Base-by-base conservation (phyloP, 345 rosid genomes). In the Brassica rapa region DNA sequence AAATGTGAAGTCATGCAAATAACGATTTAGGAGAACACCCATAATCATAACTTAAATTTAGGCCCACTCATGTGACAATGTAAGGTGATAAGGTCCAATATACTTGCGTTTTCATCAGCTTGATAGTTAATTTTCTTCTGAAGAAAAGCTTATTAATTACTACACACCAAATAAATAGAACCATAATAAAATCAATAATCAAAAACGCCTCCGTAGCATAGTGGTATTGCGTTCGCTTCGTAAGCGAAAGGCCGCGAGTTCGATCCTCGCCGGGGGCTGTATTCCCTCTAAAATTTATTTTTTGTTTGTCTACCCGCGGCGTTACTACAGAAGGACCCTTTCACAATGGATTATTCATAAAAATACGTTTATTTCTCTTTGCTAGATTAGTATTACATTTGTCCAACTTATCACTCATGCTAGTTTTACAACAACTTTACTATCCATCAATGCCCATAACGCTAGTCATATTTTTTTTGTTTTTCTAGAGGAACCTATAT, bases 191-290 rank as follows among this genome's bases (percentile, higher is more conserved):
- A 12, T 0, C 0, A 0, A 0, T 2, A 8, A 43, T 1, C 37
- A 67, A 68, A 67, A 46, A 57, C 0, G 55, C 89, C 88, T 90
- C 85, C 86, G 89, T 92, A 92, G 95, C 97, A 94, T 92, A 90
- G 97, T 94, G 97, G 95, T 86, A 90, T 91, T 92, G 98, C 93
- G 97, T 94, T 94, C 97, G 93, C 98, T 92, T 92, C 95, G 97
- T 94, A 94, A 94, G 97, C 93, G 97, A 94, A 91, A 90, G 98
- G 95, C 83, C 98, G 93, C 86, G 98, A 94, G 97, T 91, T 94
- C 97, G 95, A 94, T 92, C 89, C 91, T 92, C 92, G 88, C 88
- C 84, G 90, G 78, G 85, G 86, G 90, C 90, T 86, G 4, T 1
- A 0, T 8, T 10, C 3, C 27, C 12, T 10, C 24, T n/a, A 1